Evolutionary conservation across 441 rosid genomes (phyloP), one percentile per base, ranked within the genome.

Genomic region (Adansonia rubrostipa): DNA sequence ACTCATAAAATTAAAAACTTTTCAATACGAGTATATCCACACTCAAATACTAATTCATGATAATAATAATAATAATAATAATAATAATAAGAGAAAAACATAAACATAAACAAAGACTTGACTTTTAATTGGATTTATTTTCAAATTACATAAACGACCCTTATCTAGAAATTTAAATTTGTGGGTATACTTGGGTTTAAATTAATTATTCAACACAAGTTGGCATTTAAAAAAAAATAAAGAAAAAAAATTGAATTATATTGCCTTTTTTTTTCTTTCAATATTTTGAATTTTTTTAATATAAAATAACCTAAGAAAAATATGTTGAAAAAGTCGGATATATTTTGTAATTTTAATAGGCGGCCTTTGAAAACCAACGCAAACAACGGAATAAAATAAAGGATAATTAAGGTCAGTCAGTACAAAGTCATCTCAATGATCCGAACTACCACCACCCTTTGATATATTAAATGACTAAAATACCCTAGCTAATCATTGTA

Each of bases 381-480:
- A 84, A 84, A 81, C 86, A 85, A 82, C 63, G 84, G 89, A 85
- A 79, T 86, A 89, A 84, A 85, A 88, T 79, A 86, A 80, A 85
- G 90, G 88, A 28, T 1, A 28, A 28, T 28, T 82, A 87, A 85
- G 84, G 33, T 28, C 33, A 28, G 92, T 85, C 82, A 88, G 93
- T 91, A 84, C 84, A 88, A 84, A 81, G 95, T 90, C 96, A 86
- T 91, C 83, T 90, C 96, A 89, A 87, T 88, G 92, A 89, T 84
- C 90, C 88, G 85, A 92, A 84, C 92, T 76, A 82, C 92, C 93
- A 87, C 90, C 91, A 84, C 82, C 85, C 84, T 70, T 65, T 9
- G 68, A 83, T 64, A 86, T 78, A 11, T 78, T 9, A 61, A 76
- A 83, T 81, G 73, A 80, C 91, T 57, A 75, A 44, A 78, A 15